These are phyloP conservation scores for Podaxis carcinomalis DNA, from an alignment of 768 basidiomycete genomes.

Conservation along the genomic window DNA sequence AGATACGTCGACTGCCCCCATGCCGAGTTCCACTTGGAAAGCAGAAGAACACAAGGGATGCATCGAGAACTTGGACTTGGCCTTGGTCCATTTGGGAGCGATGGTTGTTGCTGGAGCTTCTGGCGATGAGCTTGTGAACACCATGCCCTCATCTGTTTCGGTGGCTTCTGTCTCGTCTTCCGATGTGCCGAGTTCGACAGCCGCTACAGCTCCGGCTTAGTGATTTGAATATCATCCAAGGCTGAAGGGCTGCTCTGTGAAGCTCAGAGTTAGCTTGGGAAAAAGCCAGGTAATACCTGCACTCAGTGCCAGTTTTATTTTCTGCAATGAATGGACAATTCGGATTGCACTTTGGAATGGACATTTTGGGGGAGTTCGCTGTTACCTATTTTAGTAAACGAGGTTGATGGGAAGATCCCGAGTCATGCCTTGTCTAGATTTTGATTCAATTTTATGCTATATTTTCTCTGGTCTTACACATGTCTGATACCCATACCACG, in stretches of 20 bases:
- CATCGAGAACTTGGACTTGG: slow-evolving; percentile 2
- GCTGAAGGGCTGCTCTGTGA: not conserved
- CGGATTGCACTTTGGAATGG: not conserved
- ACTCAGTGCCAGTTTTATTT: not conserved
- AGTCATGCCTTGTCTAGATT: not conserved
- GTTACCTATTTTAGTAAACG: not conserved
- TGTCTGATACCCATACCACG: not conserved
- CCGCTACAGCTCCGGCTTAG: not conserved
- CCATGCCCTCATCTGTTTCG: not conserved
- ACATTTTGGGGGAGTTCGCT: not conserved
- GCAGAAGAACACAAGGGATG: slow-evolving; percentile 3
- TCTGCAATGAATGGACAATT: not conserved
- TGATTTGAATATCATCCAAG: not conserved
- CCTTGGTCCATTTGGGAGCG: slow-evolving; percentile 3
- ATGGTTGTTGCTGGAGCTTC: slow-evolving; percentile 1
- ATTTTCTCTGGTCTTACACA: not conserved
- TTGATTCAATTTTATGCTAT: not conserved
- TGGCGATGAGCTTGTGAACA: not conserved
- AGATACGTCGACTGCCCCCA: slow-evolving; percentile 2
- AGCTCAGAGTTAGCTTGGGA: not conserved
- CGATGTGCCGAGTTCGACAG: not conserved
- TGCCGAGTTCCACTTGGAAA: slow-evolving; percentile 8
- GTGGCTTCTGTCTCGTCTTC: not conserved
- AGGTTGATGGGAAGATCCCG: not conserved
- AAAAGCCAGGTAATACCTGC: not conserved